phyloP scores from a whole-genome alignment of 768 basidiomycete genomes.

The Guyanaporus albipodus region DNA sequence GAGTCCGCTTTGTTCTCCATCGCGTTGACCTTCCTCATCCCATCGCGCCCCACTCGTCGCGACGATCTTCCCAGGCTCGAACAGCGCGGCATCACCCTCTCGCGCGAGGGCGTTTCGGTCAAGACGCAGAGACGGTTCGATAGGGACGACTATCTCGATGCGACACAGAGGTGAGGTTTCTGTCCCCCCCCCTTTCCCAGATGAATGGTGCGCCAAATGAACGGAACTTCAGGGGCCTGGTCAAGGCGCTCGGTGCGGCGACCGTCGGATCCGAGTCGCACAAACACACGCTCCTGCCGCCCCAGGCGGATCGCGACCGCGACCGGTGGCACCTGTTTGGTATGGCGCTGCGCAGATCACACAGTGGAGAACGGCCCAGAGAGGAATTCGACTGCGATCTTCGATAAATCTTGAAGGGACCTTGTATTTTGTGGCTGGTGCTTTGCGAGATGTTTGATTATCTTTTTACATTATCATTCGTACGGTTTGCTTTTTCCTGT shows the following conservation, averaged over 20 bases:
- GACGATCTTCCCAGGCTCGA: constrained; percentile 36
- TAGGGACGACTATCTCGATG: constrained; percentile 64
- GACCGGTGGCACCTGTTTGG: constrained; percentile 4
- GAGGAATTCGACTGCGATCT: not conserved
- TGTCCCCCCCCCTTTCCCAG: not conserved
- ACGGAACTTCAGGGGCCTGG: constrained; percentile 38
- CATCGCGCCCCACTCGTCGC: not conserved
- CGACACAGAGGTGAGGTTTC: constrained; percentile 57
- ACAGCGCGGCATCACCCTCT: constrained; percentile 52
- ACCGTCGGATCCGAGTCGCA: constrained; percentile 30
- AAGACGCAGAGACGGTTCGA: constrained; percentile 60
- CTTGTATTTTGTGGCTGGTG: no score
- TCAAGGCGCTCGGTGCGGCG: constrained; percentile 48
- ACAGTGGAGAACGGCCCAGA: not conserved
- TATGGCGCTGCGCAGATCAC: constrained; percentile 3
- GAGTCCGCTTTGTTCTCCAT: constrained; percentile 19
- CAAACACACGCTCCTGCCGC: constrained; percentile 8
- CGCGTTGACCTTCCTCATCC: not conserved
- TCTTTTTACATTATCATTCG: no score
- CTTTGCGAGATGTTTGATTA: no score
- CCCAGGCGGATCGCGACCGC: not conserved
- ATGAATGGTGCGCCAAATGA: not conserved
- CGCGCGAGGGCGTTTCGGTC: constrained; percentile 57
- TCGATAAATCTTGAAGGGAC: no score
- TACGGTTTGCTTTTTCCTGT: no score